Percentiles rank a stretch among this genome's conserved stretches.
Conservation (phyloP, 352 stramenopile species). For the Phytophthora fragariaefolia region DNA sequence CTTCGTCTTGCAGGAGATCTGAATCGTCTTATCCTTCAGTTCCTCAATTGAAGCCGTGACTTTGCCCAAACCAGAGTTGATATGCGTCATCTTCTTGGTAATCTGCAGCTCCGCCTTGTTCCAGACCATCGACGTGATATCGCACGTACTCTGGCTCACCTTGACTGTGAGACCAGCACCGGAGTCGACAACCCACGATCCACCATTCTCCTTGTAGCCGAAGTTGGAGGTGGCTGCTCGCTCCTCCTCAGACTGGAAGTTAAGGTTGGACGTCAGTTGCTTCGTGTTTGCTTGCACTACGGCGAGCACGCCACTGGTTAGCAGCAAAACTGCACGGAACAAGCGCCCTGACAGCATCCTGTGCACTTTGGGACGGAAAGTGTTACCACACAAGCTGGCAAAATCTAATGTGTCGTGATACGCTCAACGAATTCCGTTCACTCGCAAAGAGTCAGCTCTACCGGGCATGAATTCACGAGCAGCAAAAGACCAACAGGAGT, state of each 20-base stretch:
- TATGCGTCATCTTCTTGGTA: slow-evolving; percentile 49
- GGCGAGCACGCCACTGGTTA: slow-evolving; percentile 20
- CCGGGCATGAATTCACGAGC: slow-evolving; percentile 4
- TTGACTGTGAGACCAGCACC: slow-evolving; percentile 48
- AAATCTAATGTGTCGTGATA: slow-evolving; percentile 27
- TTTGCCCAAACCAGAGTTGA: slow-evolving; percentile 57
- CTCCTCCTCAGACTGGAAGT: slow-evolving; percentile 29
- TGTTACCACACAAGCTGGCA: slow-evolving; percentile 11
- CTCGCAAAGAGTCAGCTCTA: slow-evolving; percentile 5
- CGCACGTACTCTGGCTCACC: slow-evolving; percentile 48
- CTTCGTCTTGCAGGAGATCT: slow-evolving; percentile 45
- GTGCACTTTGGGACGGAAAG: slow-evolving; percentile 1
- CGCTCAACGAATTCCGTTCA: not conserved
- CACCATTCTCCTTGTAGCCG: slow-evolving; percentile 42
- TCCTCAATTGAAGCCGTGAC: slow-evolving; percentile 45
- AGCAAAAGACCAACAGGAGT: slow-evolving; percentile 10
- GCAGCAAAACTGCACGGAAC: slow-evolving; percentile 26
- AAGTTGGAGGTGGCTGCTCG: slow-evolving; percentile 29
- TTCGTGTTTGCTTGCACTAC: slow-evolving; percentile 27
- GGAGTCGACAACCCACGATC: slow-evolving; percentile 52
- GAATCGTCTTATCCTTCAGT: slow-evolving; percentile 48
- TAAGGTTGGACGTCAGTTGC: slow-evolving; percentile 31
- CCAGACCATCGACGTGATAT: slow-evolving; percentile 61
- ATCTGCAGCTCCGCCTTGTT: slow-evolving; percentile 59
- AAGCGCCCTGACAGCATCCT: slow-evolving; percentile 26